A percentile compares a stretch with the other conserved stretches of the same genome.
phyloP scores from a whole-genome alignment of 306 rosid species.

The Acacia acuminata region DNA sequence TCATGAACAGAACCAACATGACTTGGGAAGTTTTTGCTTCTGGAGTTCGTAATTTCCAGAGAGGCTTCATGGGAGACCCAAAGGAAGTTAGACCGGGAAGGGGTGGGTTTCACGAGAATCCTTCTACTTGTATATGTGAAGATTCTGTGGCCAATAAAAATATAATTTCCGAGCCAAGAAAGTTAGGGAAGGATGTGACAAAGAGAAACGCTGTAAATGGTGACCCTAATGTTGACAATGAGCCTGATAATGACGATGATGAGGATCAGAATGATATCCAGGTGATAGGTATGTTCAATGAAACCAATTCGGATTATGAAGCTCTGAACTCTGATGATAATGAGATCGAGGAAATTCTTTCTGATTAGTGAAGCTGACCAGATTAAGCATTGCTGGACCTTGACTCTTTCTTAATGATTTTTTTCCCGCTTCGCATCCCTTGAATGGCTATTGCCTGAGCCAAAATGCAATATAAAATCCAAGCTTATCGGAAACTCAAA shows the following conservation, averaged over 20 bases:
- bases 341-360: conserved; percentile 87
- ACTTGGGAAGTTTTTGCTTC: conserved; percentile 96
- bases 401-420: conserved; percentile 27
- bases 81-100: conserved; percentile 91
- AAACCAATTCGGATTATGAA: conserved; percentile 67
- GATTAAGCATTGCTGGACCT: conserved; percentile 22
- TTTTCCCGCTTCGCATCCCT: conserved; percentile 12
- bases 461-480: conserved; percentile 35
- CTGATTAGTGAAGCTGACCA: conserved; percentile 57
- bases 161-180: conserved; percentile 48
- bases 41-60: conserved; percentile 68
- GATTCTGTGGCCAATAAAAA: conserved; percentile 55
- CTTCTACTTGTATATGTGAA: conserved; percentile 89
- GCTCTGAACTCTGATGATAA: conserved; percentile 64
- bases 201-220: conserved; percentile 46
- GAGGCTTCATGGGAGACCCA: conserved; percentile 96
- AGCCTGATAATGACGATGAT: conserved; percentile 69
- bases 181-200: conserved; percentile 51
- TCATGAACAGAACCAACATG: conserved; percentile 66
- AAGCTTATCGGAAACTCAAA: conserved; percentile 18
- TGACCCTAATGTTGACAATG: conserved; percentile 58
- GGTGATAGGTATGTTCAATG: conserved; percentile 57
- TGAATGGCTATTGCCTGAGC: conserved; percentile 27
- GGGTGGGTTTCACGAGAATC: conserved; percentile 98
- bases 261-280: conserved; percentile 61